A percentile compares a stretch with the other conserved stretches of the same genome.
phyloP scores from a whole-genome alignment of 1,284 basidiomycete species.

The Golubevia pallescens region DNA sequence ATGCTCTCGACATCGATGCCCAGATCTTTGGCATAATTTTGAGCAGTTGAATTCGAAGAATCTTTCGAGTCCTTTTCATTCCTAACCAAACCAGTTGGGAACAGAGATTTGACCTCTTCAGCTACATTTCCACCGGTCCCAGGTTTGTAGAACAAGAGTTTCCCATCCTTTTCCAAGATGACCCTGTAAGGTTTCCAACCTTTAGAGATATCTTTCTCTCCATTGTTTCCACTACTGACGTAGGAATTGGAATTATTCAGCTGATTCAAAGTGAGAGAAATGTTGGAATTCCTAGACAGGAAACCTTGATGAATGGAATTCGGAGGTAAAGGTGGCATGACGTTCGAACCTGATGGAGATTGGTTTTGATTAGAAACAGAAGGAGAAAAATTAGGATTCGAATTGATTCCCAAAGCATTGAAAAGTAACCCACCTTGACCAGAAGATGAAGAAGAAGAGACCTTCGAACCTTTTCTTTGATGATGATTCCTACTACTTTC shows the following conservation, averaged over 20 bases:
- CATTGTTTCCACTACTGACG: constrained; percentile 23
- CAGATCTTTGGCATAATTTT: background rate
- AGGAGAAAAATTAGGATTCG: too few species aligned
- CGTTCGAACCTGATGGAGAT: too few species aligned
- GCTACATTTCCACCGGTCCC: constrained; percentile 26
- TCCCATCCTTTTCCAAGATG: constrained; percentile 37
- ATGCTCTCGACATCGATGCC: constrained; percentile 30
- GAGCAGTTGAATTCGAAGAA: background rate
- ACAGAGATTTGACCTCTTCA: constrained; percentile 52
- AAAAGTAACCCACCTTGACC: too few species aligned
- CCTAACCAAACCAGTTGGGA: constrained; percentile 28
- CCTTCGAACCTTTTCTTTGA: too few species aligned
- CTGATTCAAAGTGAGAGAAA: constrained; percentile 38
- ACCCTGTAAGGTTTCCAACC: constrained; percentile 63
- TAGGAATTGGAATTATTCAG: constrained; percentile 17
- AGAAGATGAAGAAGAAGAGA: too few species aligned
- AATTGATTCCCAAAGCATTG: too few species aligned
- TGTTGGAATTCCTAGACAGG: constrained; percentile 43
- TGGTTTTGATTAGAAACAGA: too few species aligned
- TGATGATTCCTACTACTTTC: too few species aligned
- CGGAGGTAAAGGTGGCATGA: constrained; percentile 19
- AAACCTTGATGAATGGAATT: constrained; percentile 44
- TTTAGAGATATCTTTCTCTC: constrained; percentile 50
- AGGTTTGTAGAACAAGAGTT: constrained; percentile 56
- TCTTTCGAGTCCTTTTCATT: background rate